These are phyloP conservation scores for Selaginella tamariscina DNA, from an alignment of 75 land plant genomes.

Conservation along the genomic window DNA sequence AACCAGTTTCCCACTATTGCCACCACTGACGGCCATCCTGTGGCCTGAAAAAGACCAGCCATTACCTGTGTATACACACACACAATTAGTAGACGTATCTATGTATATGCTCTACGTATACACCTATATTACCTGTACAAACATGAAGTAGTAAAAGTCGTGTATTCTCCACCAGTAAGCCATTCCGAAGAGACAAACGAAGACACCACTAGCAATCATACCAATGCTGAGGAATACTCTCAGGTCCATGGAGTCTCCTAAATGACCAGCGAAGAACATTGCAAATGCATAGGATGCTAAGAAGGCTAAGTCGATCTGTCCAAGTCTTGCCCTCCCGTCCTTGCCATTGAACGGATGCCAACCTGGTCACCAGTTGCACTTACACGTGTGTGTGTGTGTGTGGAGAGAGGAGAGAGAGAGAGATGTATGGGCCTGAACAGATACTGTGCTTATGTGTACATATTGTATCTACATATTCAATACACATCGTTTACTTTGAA, in stretches of 20 bases:
- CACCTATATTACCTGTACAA: constrained; percentile 56
- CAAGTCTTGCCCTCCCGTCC: constrained; percentile 50
- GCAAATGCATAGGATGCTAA: constrained; percentile 45
- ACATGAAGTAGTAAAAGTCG: constrained; percentile 42
- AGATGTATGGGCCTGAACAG: no score
- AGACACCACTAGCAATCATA: constrained; percentile 65
- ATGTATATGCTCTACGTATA: no score
- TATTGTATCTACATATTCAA: no score
- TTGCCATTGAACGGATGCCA: constrained; percentile 67
- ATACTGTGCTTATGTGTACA: no score
- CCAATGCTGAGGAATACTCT: constrained; percentile 54
- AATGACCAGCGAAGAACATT: constrained; percentile 67
- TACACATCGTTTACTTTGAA: no score
- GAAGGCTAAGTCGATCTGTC: constrained; percentile 64
- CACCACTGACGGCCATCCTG: constrained; percentile 83
- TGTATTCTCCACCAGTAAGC: constrained; percentile 70
- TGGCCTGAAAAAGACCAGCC: constrained; percentile 70
- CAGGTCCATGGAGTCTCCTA: constrained; percentile 59
- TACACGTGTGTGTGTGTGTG: no score
- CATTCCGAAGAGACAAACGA: constrained; percentile 51
- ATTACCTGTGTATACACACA: no score
- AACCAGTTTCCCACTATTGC: constrained; percentile 69
- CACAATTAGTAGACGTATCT: no score
- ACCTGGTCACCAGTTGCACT: constrained; percentile 1
- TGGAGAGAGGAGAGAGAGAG: no score